Evolutionary conservation across 2,329 filamentous ascomycete species (phyloP), one percentile per base, ranked within the genome.

Genomic region (Gaeumannomyces tritici): DNA sequence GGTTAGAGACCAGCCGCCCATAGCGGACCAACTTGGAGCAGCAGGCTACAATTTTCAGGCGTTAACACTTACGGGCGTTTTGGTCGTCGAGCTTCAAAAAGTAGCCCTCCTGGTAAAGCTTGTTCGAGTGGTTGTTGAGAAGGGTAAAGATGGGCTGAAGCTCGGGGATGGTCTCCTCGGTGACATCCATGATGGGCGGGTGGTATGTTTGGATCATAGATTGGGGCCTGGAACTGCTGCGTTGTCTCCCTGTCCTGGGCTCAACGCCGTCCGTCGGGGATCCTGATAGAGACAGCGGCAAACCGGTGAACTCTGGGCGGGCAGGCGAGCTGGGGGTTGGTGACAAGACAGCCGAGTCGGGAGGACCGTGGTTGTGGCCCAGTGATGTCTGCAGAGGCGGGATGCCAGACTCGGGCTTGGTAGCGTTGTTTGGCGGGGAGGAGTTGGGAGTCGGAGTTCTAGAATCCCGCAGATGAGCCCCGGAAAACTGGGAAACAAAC

Each of bases 41-140:
- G 11, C 35, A 8, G 47, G 31, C 54, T 55, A 13, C 33, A 21
- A 21, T 21, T 51, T 24, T 3, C 15, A 11, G 21, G 21, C 18
- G 9, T 57, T 60, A 55, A 42, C 63, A 84, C 91, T 69, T 83
- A 96, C 93, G 88, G 62, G 87, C 88, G 71, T 98, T 96, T 68
- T 96, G 87, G 74, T 99, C 95, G 74, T 97, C 93, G 59, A 99
- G 80, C 76, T 98, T 99, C 69, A 99, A 77, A 68, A 99, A 98
- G 72, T 98, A 99, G 51, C 95, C 95, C 77, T 99, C 95, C 69
- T 97, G 93, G 73, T 98, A 99, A 62, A 98, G 80, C 77, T 98
- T 98, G 75, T 97, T 97, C 63, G 87, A 89, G 74, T 99, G 95
- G 75, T 89, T 95, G 77, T 96, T 98, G 67, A 99, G 83, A 72